These are phyloP conservation scores for Colletotrichum cereale DNA, from an alignment of 2,329 filamentous ascomycete species.

Conservation along the genomic window DNA sequence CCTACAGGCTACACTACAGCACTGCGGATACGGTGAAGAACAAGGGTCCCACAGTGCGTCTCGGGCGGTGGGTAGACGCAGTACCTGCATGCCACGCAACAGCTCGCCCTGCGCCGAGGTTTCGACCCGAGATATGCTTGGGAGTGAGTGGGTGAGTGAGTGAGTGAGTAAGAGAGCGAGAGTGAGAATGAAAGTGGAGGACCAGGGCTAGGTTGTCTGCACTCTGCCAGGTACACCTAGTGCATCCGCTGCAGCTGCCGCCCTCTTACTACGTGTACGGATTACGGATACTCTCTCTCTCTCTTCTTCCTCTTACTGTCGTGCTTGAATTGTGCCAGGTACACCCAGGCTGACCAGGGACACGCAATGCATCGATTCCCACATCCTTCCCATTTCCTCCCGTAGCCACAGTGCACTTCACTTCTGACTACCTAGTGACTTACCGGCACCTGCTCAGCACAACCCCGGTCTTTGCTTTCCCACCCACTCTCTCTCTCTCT, in stretches of 20 bases:
- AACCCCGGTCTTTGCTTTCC: background rate
- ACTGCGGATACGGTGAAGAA: constrained; percentile 7
- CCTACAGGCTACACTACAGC: background rate
- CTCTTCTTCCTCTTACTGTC: background rate
- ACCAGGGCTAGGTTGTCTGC: background rate
- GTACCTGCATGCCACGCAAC: constrained; percentile 41
- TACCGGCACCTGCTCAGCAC: constrained; percentile 4
- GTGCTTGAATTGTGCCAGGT: constrained; percentile 5
- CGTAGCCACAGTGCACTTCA: background rate
- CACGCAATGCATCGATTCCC: constrained; percentile 22
- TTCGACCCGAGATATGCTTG: constrained; percentile 24
- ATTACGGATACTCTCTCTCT: background rate
- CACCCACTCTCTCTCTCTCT: background rate
- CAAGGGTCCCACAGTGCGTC: constrained; percentile 32
- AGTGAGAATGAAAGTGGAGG: constrained; percentile 1
- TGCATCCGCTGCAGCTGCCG: background rate
- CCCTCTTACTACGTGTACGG: too few species aligned
- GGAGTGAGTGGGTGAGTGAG: constrained; percentile 2
- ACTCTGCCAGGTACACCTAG: constrained; percentile 9
- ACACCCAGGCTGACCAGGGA: constrained; percentile 22
- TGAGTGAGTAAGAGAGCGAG: background rate
- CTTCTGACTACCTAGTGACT: background rate
- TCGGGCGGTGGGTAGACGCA: constrained; percentile 19
- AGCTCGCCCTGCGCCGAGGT: constrained; percentile 35
- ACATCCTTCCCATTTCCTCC: constrained; percentile 1